Evolutionary conservation across 2,329 filamentous ascomycete genomes (phyloP).

Genomic region (Pyrenochaeta sp.): DNA sequence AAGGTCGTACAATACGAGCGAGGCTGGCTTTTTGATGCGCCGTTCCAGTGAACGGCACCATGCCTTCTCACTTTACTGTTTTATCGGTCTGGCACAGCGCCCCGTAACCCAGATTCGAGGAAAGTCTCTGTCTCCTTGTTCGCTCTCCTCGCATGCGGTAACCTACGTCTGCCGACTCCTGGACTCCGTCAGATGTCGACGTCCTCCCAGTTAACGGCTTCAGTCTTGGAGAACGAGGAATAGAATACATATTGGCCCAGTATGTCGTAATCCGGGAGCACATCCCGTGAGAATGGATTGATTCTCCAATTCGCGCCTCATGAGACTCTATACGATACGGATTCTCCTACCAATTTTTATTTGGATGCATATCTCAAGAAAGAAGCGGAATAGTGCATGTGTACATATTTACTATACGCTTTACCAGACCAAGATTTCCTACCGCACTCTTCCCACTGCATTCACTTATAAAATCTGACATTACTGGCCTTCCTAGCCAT

Average conservation of each 20-base stretch:
- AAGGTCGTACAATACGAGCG: background rate
- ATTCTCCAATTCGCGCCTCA: conserved; percentile 18
- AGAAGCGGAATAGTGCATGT: background rate
- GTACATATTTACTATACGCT: background rate
- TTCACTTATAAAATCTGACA: no score
- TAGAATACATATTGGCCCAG: conserved; percentile 15
- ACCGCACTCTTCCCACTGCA: no score
- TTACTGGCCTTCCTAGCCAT: no score
- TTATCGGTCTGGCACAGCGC: background rate
- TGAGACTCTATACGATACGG: background rate
- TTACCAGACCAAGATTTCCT: no score
- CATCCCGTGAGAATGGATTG: conserved; percentile 14
- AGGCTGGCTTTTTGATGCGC: background rate
- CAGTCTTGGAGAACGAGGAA: conserved; percentile 18
- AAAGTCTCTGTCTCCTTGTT: conserved; percentile 1
- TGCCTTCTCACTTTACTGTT: background rate
- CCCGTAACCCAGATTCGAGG: background rate
- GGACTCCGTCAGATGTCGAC: conserved; percentile 7
- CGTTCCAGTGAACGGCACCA: background rate
- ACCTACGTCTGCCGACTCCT: conserved; percentile 13
- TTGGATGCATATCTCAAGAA: background rate
- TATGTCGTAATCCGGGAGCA: conserved; percentile 5
- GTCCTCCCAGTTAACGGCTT: conserved; percentile 6
- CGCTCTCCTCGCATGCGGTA: background rate
- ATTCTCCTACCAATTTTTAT: background rate